A percentile compares a stretch with the other conserved stretches of the same genome.
Evolutionary conservation across 768 basidiomycete species (phyloP).

Genomic region (Calvatia gigantea): DNA sequence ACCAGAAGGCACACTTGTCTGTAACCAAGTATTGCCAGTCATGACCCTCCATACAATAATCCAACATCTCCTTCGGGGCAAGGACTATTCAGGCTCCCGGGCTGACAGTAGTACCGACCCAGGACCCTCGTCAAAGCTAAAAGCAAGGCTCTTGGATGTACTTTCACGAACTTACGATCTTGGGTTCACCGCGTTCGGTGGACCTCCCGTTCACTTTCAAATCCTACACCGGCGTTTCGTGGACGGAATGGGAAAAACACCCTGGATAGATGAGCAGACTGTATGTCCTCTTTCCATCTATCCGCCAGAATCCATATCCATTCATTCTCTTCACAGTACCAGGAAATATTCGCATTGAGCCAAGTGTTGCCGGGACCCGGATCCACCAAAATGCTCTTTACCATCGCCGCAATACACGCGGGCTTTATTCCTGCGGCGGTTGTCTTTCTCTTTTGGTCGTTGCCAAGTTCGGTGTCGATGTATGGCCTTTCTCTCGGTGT

Average conservation of each 20-base stretch:
- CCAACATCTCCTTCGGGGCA: neutral
- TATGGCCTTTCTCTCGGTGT: conserved; percentile 42
- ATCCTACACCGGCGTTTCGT: conserved; percentile 40
- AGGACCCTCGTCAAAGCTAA: conserved; percentile 16
- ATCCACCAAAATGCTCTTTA: conserved; percentile 46
- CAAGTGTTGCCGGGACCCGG: conserved; percentile 49
- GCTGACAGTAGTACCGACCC: neutral
- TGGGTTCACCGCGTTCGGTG: conserved; percentile 46
- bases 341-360: conserved; percentile 44
- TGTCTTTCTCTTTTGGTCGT: conserved; percentile 39
- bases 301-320: neutral
- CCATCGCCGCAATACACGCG: conserved; percentile 38
- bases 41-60: conserved; percentile 4
- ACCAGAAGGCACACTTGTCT: no score
- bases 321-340: conserved; percentile 29
- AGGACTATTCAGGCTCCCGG: neutral
- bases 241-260: conserved; percentile 27
- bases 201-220: conserved; percentile 46
- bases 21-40: no score
- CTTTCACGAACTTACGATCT: conserved; percentile 33
- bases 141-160: conserved; percentile 26
- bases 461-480: conserved; percentile 49
- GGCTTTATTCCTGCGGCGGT: conserved; percentile 38
- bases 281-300: conserved; percentile 19
- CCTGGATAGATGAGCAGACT: conserved; percentile 40